phyloP scores from a whole-genome alignment of 257 asterid genomes.

The Capsicum rhomboideum region DNA sequence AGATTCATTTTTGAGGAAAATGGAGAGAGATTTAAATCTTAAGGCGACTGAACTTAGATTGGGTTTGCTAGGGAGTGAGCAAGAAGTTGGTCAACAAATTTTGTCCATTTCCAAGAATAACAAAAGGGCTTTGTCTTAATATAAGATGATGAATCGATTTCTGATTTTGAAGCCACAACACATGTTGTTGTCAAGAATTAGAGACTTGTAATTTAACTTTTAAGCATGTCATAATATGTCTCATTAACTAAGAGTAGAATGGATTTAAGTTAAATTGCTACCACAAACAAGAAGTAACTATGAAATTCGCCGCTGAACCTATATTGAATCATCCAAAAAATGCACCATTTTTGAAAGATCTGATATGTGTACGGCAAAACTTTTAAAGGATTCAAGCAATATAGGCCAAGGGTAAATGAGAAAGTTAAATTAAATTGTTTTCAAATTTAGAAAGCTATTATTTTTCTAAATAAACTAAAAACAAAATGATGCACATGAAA shows the following conservation, averaged over 20 bases:
- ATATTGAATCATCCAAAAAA: not conserved
- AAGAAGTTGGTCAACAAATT: constrained; percentile 22
- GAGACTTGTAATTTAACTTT: no score
- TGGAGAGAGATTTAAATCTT: constrained; percentile 27
- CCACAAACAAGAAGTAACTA: not conserved
- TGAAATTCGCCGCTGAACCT: not conserved
- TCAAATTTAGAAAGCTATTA: not conserved
- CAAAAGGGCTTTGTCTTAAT: constrained; percentile 40
- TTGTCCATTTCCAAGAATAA: constrained; percentile 19
- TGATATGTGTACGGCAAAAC: not conserved
- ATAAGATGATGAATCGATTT: not conserved
- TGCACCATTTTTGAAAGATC: not conserved
- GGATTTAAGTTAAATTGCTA: not conserved
- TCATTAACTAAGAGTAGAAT: not conserved
- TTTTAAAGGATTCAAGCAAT: no score
- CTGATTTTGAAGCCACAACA: not conserved
- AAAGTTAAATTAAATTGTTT: no score
- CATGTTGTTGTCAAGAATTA: constrained; percentile 32
- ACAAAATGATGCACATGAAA: not conserved
- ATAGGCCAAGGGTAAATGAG: no score
- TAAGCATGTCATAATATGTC: not conserved
- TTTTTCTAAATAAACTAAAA: not conserved
- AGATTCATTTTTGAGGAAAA: not conserved
- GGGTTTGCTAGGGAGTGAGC: constrained; percentile 40
- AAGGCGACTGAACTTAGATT: constrained; percentile 50